These are phyloP conservation scores for Saccharomyces pastorianus DNA, from an alignment of 1,139 yeast genomes.

Conservation along the genomic window DNA sequence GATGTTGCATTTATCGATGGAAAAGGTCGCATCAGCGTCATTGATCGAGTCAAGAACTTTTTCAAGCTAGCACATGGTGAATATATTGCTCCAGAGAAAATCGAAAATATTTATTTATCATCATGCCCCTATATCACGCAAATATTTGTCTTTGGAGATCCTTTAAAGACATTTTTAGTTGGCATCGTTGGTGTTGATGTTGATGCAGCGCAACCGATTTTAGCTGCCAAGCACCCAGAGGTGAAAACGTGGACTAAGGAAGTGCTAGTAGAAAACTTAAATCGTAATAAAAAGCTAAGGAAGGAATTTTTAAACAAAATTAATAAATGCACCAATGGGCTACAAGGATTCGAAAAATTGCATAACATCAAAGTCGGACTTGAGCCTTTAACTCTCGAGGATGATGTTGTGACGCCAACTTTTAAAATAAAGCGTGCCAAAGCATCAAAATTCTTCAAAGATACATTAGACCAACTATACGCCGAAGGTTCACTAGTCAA, in stretches of 20 bases:
- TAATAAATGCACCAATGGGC: constrained; percentile 27
- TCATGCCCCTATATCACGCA: constrained; percentile 47
- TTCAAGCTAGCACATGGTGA: constrained; percentile 79
- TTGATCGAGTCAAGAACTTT: constrained; percentile 74
- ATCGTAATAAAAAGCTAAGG: constrained; percentile 22
- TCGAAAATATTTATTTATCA: constrained; percentile 57
- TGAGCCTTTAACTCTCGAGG: constrained; percentile 60
- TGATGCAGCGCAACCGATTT: constrained; percentile 24
- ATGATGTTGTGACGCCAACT: constrained; percentile 67
- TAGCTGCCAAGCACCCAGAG: constrained; percentile 13
- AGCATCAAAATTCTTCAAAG: constrained; percentile 46
- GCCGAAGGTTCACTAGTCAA: constrained; percentile 43
- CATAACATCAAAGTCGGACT: constrained; percentile 52
- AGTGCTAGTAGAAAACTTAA: constrained; percentile 26
- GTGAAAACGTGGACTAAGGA: constrained; percentile 19
- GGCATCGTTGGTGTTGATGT: constrained; percentile 60
- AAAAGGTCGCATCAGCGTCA: constrained; percentile 50
- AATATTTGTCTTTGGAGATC: constrained; percentile 62
- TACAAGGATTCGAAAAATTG: constrained; percentile 52
- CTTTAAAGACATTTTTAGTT: constrained; percentile 51
- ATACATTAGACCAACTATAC: constrained; percentile 47
- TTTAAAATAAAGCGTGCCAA: constrained; percentile 59
- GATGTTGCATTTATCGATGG: constrained; percentile 55
- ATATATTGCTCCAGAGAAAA: constrained; percentile 70
- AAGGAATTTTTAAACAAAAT: constrained; percentile 21